Evolutionary conservation across 108 stramenopile genomes (phyloP), one percentile per base, ranked within the genome.

Genomic region (Halocafeteria seosinensis): DNA sequence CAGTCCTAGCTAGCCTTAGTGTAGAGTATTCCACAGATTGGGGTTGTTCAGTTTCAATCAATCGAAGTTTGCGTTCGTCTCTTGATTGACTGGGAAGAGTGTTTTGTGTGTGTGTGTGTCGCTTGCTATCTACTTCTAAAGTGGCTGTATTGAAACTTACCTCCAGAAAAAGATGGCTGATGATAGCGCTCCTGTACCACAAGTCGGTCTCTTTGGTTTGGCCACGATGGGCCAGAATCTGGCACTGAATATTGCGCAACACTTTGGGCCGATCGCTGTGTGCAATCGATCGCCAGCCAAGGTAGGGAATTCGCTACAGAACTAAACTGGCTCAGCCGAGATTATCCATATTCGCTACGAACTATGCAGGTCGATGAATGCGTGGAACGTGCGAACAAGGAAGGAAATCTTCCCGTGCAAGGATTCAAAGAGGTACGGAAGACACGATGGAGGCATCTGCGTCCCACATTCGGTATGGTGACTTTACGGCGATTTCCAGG

Each of bases 191-290:
- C 53, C 53, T 8, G 53, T 55, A 5, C n/a, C n/a, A n/a, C n/a
- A n/a, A n/a, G 12, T 94, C 75, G 95, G 95, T 59, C 85, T 96
- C 42, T 94, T 86, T 63, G 95, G 95, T 62, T 76, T 96, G 59
- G 95, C 92, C 64, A 89, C 92, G 57, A 94, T 94, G 95, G 95
- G 95, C 38, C 91, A 94, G 74, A 98, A 94, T 78, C 91, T 98
- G 71, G 95, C 95, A 50, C 80, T 98, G 59, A 98, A 98, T 78
- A 88, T 92, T 76, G 90, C 91, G 0, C 66, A 75, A 36, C 84
- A 94, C 62, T 93, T 93, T 63, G 94, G 93, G 85, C 76, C 75
- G 34, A 85, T 93, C 59, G 81, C 79, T 59, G 92, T 94, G 17
- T 84, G 88, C 70, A 98, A 98, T 68, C 84, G 93, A 26, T 85